Evolutionary conservation across 1,284 basidiomycete genomes (phyloP).

Genomic region (Athelia psychrophila): DNA sequence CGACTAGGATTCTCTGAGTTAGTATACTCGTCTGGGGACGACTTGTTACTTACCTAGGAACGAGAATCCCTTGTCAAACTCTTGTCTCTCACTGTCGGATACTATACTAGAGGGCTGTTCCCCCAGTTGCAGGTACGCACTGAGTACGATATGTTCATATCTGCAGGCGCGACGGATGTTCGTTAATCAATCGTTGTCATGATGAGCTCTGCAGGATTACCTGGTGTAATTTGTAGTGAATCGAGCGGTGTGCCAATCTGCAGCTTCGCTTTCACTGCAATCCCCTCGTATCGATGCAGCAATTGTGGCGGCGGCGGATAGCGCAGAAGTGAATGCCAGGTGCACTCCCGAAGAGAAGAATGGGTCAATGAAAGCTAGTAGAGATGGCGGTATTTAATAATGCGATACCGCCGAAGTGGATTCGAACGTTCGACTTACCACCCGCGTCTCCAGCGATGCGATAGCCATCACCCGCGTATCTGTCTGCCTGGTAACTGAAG

Average conservation of each 20-base stretch:
- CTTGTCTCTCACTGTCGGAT: conserved; percentile 42
- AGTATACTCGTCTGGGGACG: too few species aligned
- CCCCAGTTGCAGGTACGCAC: conserved; percentile 48
- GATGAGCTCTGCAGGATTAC: conserved; percentile 21
- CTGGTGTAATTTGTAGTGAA: conserved; percentile 41
- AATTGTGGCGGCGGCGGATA: conserved; percentile 43
- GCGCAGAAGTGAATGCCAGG: conserved; percentile 37
- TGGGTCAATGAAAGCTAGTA: conserved; percentile 55
- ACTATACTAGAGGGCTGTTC: conserved; percentile 38
- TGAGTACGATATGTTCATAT: conserved; percentile 48
- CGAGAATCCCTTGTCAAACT: conserved; percentile 49
- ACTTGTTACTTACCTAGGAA: conserved; percentile 41
- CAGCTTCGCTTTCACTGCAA: conserved; percentile 28
- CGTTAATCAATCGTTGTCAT: background rate
- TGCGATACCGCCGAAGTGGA: conserved; percentile 1
- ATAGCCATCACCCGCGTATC: conserved; percentile 37
- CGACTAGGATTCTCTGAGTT: too few species aligned
- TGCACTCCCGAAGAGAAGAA: conserved; percentile 57
- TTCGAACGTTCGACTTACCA: conserved; percentile 22
- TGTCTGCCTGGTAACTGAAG: conserved; percentile 40
- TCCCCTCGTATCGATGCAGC: conserved; percentile 36
- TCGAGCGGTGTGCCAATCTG: conserved; percentile 39
- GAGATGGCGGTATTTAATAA: background rate
- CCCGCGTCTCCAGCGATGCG: conserved; percentile 46
- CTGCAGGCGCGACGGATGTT: conserved; percentile 18